phyloP scores from a whole-genome alignment of 108 stramenopile genomes.

The Skeletonema costatum region DNA sequence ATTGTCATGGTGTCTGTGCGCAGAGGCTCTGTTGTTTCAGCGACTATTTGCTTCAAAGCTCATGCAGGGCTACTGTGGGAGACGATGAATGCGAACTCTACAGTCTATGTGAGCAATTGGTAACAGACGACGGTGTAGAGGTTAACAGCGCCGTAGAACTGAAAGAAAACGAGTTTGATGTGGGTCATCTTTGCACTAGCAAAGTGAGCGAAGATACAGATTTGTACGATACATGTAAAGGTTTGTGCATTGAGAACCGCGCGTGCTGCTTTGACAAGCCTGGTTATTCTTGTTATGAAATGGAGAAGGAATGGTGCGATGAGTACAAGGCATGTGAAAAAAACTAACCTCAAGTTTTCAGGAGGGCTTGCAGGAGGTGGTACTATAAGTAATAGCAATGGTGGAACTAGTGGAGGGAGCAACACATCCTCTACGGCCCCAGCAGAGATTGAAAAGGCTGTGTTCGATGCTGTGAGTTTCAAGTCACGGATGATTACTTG shows the following conservation, averaged over 20 bases:
- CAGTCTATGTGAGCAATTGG: slow-evolving; percentile 7
- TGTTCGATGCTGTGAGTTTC: not conserved
- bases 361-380: not conserved
- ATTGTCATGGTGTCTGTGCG: slow-evolving; percentile 16
- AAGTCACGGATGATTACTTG: not conserved
- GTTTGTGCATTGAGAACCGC: not conserved
- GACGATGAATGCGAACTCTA: slow-evolving; percentile 6
- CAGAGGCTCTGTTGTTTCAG: slow-evolving; percentile 13
- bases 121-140: slow-evolving; percentile 9
- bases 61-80: slow-evolving; percentile 9
- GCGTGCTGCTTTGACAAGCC: slow-evolving; percentile 19
- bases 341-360: not conserved
- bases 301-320: slow-evolving; percentile 27
- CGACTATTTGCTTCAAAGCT: slow-evolving; percentile 5
- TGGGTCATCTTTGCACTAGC: slow-evolving; percentile 1
- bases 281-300: slow-evolving; percentile 13
- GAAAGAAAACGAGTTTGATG: not conserved
- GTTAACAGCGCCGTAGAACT: not conserved
- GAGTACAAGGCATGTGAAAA: slow-evolving; percentile 19
- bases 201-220: not conserved
- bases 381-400: not conserved
- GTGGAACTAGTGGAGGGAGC: not conserved
- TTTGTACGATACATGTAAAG: slow-evolving; percentile 5
- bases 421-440: not conserved
- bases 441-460: not conserved